phyloP scores from a whole-genome alignment of 2,329 filamentous ascomycete species.

The Balansia obtecta region DNA sequence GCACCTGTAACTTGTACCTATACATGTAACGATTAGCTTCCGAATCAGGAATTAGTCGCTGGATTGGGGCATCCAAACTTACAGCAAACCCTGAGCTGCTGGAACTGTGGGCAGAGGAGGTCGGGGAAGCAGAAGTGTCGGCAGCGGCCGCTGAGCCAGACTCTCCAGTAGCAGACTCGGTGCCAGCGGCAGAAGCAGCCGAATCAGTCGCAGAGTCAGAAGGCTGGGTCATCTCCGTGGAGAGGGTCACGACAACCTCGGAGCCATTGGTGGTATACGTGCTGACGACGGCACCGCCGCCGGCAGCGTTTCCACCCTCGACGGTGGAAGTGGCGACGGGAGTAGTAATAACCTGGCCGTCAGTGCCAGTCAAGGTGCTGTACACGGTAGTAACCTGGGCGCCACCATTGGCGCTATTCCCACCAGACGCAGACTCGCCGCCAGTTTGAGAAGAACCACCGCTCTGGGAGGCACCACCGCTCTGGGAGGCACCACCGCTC shows the following conservation, averaged over 20 bases:
- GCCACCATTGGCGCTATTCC: not conserved
- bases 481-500: not conserved
- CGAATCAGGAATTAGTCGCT: too few relatives aligned
- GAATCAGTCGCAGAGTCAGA: conserved; percentile 10
- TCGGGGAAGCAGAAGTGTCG: not conserved
- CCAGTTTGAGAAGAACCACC: not conserved
- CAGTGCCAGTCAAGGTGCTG: conserved; percentile 22
- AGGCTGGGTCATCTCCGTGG: conserved; percentile 12
- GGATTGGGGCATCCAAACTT: conserved; percentile 9
- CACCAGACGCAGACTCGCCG: not conserved
- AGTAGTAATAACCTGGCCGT: conserved; percentile 19
- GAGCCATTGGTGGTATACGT: conserved; percentile 14
- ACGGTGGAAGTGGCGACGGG: conserved; percentile 25
- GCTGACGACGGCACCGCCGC: conserved; percentile 8
- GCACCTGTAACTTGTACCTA: conserved; percentile 31
- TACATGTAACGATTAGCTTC: not conserved
- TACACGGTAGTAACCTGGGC: conserved; percentile 21
- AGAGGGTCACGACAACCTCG: conserved; percentile 15
- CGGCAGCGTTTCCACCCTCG: conserved; percentile 10
- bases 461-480: not conserved
- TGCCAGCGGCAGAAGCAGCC: conserved; percentile 7
- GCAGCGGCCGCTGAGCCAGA: conserved; percentile 1
- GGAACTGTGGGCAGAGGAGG: conserved; percentile 3
- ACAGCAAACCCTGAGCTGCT: conserved; percentile 16
- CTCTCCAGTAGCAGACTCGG: conserved; percentile 10